These are phyloP conservation scores for Carpinus fangiana DNA, from an alignment of 306 rosid genomes.

Conservation along the genomic window DNA sequence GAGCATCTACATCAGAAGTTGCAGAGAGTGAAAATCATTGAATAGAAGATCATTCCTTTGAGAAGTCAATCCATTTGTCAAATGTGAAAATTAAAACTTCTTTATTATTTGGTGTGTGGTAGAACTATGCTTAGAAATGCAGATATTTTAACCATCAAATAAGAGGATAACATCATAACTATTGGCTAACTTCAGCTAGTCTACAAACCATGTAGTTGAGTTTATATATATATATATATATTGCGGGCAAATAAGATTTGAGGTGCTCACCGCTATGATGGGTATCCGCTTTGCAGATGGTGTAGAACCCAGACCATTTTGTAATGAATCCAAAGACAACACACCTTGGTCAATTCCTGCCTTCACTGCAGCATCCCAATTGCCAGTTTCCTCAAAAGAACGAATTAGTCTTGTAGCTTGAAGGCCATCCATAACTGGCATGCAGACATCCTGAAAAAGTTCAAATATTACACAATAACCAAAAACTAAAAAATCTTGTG, in stretches of 20 bases:
- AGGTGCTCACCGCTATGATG: slow-evolving; percentile 70
- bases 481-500: slow-evolving; percentile 1
- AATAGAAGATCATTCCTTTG: not conserved
- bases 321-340: slow-evolving; percentile 28
- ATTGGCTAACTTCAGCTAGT: not conserved
- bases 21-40: not conserved
- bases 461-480: not conserved
- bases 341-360: slow-evolving; percentile 60
- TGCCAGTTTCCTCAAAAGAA: slow-evolving; percentile 82
- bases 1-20: not conserved
- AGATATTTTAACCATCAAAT: not conserved
- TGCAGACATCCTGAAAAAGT: slow-evolving; percentile 72
- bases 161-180: not conserved
- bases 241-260: not conserved
- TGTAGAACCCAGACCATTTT: slow-evolving; percentile 17
- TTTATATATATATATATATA: not conserved
- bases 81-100: not conserved
- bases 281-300: slow-evolving; percentile 51
- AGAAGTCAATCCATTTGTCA: not conserved
- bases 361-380: slow-evolving; percentile 73
- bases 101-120: not conserved
- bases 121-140: not conserved
- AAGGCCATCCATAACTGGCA: slow-evolving; percentile 97
- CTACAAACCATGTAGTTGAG: not conserved
- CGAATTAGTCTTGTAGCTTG: slow-evolving; percentile 88